Evolutionary conservation across 768 basidiomycete genomes (phyloP).

Genomic region (Lyophyllum shimeji): DNA sequence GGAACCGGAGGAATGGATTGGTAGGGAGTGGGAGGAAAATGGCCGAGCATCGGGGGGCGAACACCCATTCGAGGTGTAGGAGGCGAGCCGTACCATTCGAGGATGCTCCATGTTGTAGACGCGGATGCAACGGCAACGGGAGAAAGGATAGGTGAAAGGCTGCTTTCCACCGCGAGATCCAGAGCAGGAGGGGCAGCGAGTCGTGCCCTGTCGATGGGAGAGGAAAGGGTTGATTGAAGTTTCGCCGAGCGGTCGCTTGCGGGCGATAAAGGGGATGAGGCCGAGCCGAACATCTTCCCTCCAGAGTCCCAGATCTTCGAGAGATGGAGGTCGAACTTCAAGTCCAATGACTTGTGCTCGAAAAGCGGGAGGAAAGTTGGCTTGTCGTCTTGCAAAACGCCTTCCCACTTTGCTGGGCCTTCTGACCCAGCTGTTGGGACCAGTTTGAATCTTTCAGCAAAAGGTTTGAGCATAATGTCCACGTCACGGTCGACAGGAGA

Average conservation of each 20-base stretch:
- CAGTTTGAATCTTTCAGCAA: constrained; percentile 12
- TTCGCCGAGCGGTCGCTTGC: neutral
- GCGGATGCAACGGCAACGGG: constrained; percentile 16
- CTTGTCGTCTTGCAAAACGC: constrained; percentile 7
- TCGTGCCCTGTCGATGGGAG: neutral
- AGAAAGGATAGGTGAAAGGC: constrained; percentile 9
- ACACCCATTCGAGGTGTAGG: constrained; percentile 12
- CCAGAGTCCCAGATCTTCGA: constrained; percentile 16
- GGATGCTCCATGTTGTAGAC: constrained; percentile 24
- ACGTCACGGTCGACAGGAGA: constrained; percentile 13
- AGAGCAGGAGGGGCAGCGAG: constrained; percentile 8
- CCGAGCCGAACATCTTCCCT: constrained; percentile 13
- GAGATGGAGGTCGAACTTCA: constrained; percentile 15
- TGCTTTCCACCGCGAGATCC: constrained; percentile 4
- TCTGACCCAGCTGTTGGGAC: neutral
- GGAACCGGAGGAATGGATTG: constrained; percentile 9
- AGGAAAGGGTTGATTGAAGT: neutral
- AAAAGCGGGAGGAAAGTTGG: constrained; percentile 11
- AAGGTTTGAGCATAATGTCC: constrained; percentile 14
- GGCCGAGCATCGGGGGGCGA: constrained; percentile 5
- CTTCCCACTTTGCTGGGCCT: constrained; percentile 9
- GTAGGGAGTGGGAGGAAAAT: constrained; percentile 13
- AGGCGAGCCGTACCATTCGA: constrained; percentile 20
- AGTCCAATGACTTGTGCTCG: constrained; percentile 10
- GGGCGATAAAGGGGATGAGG: constrained; percentile 9